These are phyloP conservation scores for Eremochloa ophiuroides DNA, from an alignment of 176 grass and related monocot genomes.

Conservation along the genomic window DNA sequence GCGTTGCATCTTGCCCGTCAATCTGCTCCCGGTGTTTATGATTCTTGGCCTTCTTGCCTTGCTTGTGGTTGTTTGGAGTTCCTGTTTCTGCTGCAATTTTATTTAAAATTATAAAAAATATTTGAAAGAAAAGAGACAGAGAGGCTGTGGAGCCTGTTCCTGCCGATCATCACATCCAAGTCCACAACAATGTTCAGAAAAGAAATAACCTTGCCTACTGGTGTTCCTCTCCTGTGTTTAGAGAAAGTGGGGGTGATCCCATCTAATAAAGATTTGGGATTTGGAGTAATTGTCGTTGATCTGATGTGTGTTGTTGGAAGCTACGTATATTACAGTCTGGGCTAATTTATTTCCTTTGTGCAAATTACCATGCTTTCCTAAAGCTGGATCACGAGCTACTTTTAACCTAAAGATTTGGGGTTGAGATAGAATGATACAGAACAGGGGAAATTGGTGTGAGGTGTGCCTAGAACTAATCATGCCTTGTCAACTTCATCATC, in stretches of 20 bases:
- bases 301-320: neutral
- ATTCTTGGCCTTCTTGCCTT: neutral
- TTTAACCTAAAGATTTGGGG: neutral
- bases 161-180: neutral
- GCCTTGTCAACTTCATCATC: neutral
- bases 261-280: neutral
- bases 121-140: too few species aligned
- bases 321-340: neutral
- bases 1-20: too few species aligned
- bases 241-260: neutral
- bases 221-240: neutral
- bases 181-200: neutral
- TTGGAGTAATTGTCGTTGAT: neutral
- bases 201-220: neutral
- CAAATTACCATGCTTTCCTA: neutral
- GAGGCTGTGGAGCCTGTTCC: neutral
- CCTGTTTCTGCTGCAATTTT: neutral
- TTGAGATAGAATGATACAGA: neutral
- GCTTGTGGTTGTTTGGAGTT: neutral
- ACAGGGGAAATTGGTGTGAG: neutral
- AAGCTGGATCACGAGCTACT: neutral
- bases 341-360: neutral
- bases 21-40: too few species aligned
- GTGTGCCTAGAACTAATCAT: neutral
- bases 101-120: too few species aligned